phyloP scores from a whole-genome alignment of 108 stramenopile genomes.

The Pseudonitzschia multiseries region DNA sequence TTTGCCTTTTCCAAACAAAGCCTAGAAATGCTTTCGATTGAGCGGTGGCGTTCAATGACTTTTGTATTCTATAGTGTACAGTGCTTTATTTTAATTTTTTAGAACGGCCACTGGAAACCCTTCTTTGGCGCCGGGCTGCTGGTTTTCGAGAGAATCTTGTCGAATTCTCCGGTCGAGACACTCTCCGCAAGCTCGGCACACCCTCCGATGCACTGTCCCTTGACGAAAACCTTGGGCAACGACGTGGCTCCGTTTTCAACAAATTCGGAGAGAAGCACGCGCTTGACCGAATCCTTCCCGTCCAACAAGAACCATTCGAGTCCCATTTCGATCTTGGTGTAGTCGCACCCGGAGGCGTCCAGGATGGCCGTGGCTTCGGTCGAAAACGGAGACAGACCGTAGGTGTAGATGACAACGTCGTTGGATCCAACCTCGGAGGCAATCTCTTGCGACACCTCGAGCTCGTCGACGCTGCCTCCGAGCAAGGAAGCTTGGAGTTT shows the following conservation, averaged over 20 bases:
- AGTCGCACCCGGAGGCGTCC: constrained; percentile 52
- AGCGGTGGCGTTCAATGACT: neutral
- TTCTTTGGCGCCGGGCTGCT: constrained; percentile 27
- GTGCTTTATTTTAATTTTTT: neutral
- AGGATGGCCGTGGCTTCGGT: constrained; percentile 64
- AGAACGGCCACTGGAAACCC: constrained; percentile 13
- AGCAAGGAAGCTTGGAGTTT: constrained; percentile 59
- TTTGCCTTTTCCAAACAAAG: too few relatives aligned
- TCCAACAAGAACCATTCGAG: constrained; percentile 72
- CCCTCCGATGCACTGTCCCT: constrained; percentile 67
- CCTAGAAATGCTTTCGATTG: too few relatives aligned
- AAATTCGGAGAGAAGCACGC: constrained; percentile 50
- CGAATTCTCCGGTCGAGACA: constrained; percentile 52
- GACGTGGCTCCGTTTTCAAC: constrained; percentile 54
- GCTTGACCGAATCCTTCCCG: constrained; percentile 50
- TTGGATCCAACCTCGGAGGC: constrained; percentile 29
- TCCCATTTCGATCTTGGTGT: constrained; percentile 57
- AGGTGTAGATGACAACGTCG: constrained; percentile 68
- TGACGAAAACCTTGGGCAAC: constrained; percentile 71
- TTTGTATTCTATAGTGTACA: neutral
- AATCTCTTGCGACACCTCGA: constrained; percentile 42
- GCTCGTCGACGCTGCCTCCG: constrained; percentile 49
- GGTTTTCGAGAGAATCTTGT: constrained; percentile 34
- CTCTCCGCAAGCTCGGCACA: constrained; percentile 54
- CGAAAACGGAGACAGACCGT: constrained; percentile 62